Evolutionary conservation across 148 eudicot genomes (phyloP).

Genomic region (Chenopodium suecicum): DNA sequence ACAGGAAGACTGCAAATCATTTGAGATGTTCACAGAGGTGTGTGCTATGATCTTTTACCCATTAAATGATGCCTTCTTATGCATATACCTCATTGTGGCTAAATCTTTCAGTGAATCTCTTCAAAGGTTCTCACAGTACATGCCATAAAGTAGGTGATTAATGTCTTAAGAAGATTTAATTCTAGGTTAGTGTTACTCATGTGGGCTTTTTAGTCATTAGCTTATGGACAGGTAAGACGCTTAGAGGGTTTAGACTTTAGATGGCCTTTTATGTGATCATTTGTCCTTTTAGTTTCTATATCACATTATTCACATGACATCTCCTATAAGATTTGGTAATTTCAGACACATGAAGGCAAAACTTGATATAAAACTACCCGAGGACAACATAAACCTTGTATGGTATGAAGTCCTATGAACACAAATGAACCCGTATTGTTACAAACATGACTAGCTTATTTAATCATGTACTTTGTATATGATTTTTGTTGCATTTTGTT

Average conservation of each 20-base stretch:
- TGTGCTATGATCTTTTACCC: not conserved
- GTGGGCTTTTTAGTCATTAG: no score
- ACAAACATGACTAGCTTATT: not conserved
- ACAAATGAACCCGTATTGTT: not conserved
- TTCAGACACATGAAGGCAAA: not conserved
- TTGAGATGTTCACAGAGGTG: constrained; percentile 58
- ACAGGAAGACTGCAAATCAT: constrained; percentile 43
- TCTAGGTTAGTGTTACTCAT: no score
- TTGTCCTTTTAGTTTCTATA: not conserved
- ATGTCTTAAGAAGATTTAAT: no score
- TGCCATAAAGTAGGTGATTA: not conserved
- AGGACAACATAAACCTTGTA: not conserved
- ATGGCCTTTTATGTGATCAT: not conserved
- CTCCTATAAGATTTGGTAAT: not conserved
- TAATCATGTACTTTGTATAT: no score
- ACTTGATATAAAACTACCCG: not conserved
- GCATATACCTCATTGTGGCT: not conserved
- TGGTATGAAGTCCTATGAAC: not conserved
- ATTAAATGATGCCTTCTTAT: not conserved
- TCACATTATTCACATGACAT: not conserved
- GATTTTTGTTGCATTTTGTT: not conserved
- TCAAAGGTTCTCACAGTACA: not conserved
- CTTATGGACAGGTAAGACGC: not conserved
- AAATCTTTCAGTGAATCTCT: not conserved
- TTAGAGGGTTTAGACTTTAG: not conserved